phyloP scores from a whole-genome alignment of 805 yeast species.

The Saccharomycopsis sp. region DNA sequence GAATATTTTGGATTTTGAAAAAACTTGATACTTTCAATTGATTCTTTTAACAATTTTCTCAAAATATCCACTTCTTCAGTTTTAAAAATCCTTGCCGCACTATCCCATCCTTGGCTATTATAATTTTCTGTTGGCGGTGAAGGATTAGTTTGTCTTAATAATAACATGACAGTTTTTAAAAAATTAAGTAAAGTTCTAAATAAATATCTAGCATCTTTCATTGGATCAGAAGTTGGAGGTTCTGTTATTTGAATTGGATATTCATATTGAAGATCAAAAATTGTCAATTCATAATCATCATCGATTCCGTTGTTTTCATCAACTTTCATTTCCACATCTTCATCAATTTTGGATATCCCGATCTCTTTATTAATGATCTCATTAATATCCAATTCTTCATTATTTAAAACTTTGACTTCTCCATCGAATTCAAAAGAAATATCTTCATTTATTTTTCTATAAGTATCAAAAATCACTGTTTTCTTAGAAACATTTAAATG shows the following conservation, averaged over 20 bases:
- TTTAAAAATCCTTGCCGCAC: slow-evolving; percentile 72
- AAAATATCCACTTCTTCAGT: slow-evolving; percentile 76
- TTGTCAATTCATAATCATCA: slow-evolving; percentile 23
- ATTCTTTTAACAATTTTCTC: slow-evolving; percentile 71
- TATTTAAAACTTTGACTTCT: slow-evolving; percentile 9
- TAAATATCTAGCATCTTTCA: slow-evolving; percentile 79
- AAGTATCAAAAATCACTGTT: not conserved
- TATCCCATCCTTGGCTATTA: slow-evolving; percentile 62
- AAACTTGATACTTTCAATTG: slow-evolving; percentile 68
- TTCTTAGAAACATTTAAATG: not conserved
- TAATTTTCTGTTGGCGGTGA: slow-evolving; percentile 49
- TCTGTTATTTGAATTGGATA: slow-evolving; percentile 54
- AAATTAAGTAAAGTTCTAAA: slow-evolving; percentile 86
- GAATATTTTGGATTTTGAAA: slow-evolving; percentile 40
- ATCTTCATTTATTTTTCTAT: too few species aligned
- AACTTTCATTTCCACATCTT: slow-evolving; percentile 24
- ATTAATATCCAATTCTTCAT: slow-evolving; percentile 11
- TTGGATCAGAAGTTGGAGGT: slow-evolving; percentile 45
- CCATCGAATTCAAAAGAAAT: not conserved
- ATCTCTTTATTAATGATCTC: slow-evolving; percentile 2
- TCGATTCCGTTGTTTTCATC: slow-evolving; percentile 7
- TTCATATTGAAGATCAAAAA: slow-evolving; percentile 35
- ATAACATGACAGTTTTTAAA: slow-evolving; percentile 80
- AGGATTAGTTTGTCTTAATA: slow-evolving; percentile 82
- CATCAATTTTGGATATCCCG: slow-evolving; percentile 19